Evolutionary conservation across 192 early-diverging fungal species (phyloP).

Genomic region (Rhizophagus sp.): DNA sequence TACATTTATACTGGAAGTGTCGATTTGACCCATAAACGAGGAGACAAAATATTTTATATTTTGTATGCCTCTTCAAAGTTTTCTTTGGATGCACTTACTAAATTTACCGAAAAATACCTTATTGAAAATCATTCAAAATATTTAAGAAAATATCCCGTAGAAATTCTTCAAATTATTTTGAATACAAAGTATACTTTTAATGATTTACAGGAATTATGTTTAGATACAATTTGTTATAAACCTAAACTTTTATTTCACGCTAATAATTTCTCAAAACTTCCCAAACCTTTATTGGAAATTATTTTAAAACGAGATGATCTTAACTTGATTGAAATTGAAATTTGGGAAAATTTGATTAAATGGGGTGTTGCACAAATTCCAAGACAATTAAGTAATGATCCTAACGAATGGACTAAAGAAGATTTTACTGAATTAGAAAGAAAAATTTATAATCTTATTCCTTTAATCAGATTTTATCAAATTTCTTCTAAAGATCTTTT

Average conservation of each 20-base stretch:
- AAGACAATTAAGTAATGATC: background rate
- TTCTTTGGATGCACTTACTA: too few species aligned
- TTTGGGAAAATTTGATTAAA: constrained; percentile 11
- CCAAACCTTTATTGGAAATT: background rate
- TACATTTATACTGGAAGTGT: too few species aligned
- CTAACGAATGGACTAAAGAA: background rate
- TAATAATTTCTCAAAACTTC: too few species aligned
- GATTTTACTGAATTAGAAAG: background rate
- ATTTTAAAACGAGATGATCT: background rate
- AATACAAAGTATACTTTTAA: background rate
- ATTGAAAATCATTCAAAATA: too few species aligned
- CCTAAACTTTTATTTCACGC: too few species aligned
- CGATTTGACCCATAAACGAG: too few species aligned
- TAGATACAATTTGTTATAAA: too few species aligned
- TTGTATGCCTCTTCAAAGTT: too few species aligned
- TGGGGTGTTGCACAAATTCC: background rate
- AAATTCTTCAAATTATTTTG: background rate
- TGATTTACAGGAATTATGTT: background rate
- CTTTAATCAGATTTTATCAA: background rate
- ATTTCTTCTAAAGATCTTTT: too few species aligned
- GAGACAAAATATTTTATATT: too few species aligned
- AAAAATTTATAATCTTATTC: background rate
- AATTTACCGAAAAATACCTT: too few species aligned
- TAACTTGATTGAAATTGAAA: background rate
- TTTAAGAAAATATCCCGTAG: too few species aligned